Evolutionary conservation across 306 rosid genomes (phyloP).

Genomic region (Vicia sativa): DNA sequence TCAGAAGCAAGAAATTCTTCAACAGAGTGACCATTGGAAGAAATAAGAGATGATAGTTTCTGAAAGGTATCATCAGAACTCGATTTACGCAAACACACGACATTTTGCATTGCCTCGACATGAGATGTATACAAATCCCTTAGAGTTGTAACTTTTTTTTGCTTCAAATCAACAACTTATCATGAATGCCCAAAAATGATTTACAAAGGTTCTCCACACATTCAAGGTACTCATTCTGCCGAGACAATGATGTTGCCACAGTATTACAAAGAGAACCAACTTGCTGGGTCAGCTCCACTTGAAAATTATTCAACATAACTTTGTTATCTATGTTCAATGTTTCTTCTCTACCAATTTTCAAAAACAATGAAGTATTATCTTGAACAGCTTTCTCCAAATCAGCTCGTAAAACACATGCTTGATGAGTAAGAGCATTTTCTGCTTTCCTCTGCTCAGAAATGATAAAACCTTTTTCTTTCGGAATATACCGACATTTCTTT

Average conservation of each 20-base stretch:
- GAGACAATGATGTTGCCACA: constrained; percentile 64
- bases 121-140: constrained; percentile 61
- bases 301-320: constrained; percentile 67
- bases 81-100: constrained; percentile 85
- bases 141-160: constrained; percentile 62
- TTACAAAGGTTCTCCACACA: constrained; percentile 69
- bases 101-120: constrained; percentile 80
- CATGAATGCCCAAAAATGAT: constrained; percentile 65
- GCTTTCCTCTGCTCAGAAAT: constrained; percentile 89
- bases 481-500: constrained; percentile 66
- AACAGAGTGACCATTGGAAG: constrained; percentile 61
- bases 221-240: constrained; percentile 78
- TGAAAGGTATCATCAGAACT: constrained; percentile 71
- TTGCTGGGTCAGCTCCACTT: constrained; percentile 66
- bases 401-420: constrained; percentile 74
- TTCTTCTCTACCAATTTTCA: constrained; percentile 93
- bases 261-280: constrained; percentile 74
- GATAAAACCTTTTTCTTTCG: constrained; percentile 74
- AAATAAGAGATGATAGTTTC: constrained; percentile 65
- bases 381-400: constrained; percentile 84
- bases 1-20: constrained; percentile 78
- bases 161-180: constrained; percentile 68
- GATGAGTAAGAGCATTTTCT: constrained; percentile 86
- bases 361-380: constrained; percentile 70
- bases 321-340: constrained; percentile 68